Evolutionary conservation across 352 stramenopile species (phyloP), one percentile per base, ranked within the genome.

Genomic region (Nothophytophthora sp.): DNA sequence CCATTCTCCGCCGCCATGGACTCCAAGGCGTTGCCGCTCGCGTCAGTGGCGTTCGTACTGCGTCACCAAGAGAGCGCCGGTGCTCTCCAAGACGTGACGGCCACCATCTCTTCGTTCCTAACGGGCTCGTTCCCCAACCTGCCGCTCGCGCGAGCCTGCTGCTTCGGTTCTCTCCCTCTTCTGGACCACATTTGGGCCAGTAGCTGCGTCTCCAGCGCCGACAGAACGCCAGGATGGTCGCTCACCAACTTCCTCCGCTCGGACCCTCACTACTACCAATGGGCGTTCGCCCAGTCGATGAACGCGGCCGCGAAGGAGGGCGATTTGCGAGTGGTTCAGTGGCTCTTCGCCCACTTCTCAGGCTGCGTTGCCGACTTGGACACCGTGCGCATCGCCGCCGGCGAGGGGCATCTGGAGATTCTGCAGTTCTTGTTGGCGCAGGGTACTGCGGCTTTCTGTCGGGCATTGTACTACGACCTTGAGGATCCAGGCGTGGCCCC

Each of bases 361-460:
- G 27, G 27, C 12, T 32, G 27, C 12, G 27, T 32, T 6, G 27
- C 12, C 27, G 11, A 12, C 6, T 12, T 6, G 27, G 27, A 32
- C 12, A 12, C 27, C 6, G 27, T 32, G 27, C 6, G 11, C 27
- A 32, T 12, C 6, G 46, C 39, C 4, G 37, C 49, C 28, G 35
- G 16, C 8, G 34, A 34, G 1, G 38, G 41, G 0, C 6, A 52
- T 19, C 18, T 47, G 28, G 33, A 33, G 2, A 50, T 55, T 18
- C 34, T 63, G 1, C 9, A 40, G 5, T 48, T 29, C 23, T 23
- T 52, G 32, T 38, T 33, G 12, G 34, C 46, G n/a, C n/a, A n/a
- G n/a, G n/a, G n/a, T n/a, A n/a, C n/a, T n/a, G n/a, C n/a, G n/a
- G n/a, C n/a, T n/a, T n/a, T n/a, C n/a, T 4, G 16, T 24, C 13